Evolutionary conservation across 75 land plant species (phyloP), one percentile per base, ranked within the genome.

Genomic region (Pinus tabuliformis): DNA sequence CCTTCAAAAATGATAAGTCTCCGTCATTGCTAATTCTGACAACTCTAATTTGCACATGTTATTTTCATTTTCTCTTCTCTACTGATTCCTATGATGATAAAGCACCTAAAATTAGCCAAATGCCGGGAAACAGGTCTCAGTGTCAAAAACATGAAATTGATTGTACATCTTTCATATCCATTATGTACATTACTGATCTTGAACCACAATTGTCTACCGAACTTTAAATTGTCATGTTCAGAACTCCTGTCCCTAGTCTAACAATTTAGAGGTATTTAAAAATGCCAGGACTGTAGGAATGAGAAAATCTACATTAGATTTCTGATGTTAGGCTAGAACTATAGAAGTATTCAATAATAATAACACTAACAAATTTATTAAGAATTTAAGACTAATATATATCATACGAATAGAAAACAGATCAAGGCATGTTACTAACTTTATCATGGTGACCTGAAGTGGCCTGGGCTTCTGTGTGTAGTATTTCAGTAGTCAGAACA

Each of bases 391-490:
- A 26, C 26, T 26, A 26, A 26, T 26, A 26, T 26, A 26, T 26
- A 26, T 26, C 26, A 26, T 26, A 26, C 26, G 0, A 26, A 26
- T 26, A 26, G 7, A 66, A 36, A 66, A 16, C 20, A 33, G 22
- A 72, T 72, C 73, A 72, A 52, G 73, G 16, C 8, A 18, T 17
- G 70, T 72, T 57, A 63, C 89, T 64, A 79, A 95, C 98, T 83
- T 77, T 83, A 73, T 93, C 94, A 90, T 91, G 94, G 26, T 74
- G 88, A 56, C 84, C 84, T 64, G 78, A 56, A 62, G 82, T 60
- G 73, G 87, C 83, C 56, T 88, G 92, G 42, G 84, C 77, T 70
- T 96, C 96, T 76, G 73, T 85, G 20, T 72, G 89, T 82, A 91
- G 54, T 58, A 81, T 83, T 72, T 90, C 96, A 77, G 88, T 87